Conservation (phyloP, 2,329 filamentous ascomycete genomes). For the Arthrobotrys megalospora region DNA sequence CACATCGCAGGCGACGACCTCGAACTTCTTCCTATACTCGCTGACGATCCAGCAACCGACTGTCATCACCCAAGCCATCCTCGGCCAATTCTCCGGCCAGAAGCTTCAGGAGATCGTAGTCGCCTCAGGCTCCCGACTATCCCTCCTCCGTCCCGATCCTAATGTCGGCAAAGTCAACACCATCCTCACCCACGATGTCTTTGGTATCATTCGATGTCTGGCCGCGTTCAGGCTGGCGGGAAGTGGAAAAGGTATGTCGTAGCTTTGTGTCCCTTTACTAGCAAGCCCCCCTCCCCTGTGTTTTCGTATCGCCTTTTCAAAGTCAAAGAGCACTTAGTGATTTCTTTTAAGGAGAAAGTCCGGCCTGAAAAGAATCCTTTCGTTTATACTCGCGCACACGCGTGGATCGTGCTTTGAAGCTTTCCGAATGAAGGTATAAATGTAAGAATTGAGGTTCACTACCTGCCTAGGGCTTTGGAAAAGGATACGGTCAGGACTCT, state of each 20-base stretch:
- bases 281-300: slow-evolving; percentile 20
- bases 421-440: slow-evolving; percentile 55
- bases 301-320: slow-evolving; percentile 70
- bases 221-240: slow-evolving; percentile 92
- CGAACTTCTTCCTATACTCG: slow-evolving; percentile 98
- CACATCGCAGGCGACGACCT: slow-evolving; percentile 84
- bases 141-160: slow-evolving; percentile 87
- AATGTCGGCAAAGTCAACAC: slow-evolving; percentile 88
- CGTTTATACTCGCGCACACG: slow-evolving; percentile 62
- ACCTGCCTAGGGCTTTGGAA: slow-evolving; percentile 33
- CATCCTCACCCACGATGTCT: slow-evolving; percentile 91
- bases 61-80: slow-evolving; percentile 88
- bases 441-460: slow-evolving; percentile 44
- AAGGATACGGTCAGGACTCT: background rate
- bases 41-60: slow-evolving; percentile 94
- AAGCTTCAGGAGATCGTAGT: slow-evolving; percentile 98
- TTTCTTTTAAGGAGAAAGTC: slow-evolving; percentile 75
- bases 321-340: slow-evolving; percentile 74
- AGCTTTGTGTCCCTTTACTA: slow-evolving; percentile 42
- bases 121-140: slow-evolving; percentile 89
- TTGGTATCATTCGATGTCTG: slow-evolving; percentile 92
- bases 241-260: slow-evolving; percentile 90
- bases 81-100: slow-evolving; percentile 95
- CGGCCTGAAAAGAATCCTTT: slow-evolving; percentile 67
- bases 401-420: slow-evolving; percentile 21